These are phyloP conservation scores for Porcisia hertigi DNA, from an alignment of 208 protist genomes.

Conservation along the genomic window DNA sequence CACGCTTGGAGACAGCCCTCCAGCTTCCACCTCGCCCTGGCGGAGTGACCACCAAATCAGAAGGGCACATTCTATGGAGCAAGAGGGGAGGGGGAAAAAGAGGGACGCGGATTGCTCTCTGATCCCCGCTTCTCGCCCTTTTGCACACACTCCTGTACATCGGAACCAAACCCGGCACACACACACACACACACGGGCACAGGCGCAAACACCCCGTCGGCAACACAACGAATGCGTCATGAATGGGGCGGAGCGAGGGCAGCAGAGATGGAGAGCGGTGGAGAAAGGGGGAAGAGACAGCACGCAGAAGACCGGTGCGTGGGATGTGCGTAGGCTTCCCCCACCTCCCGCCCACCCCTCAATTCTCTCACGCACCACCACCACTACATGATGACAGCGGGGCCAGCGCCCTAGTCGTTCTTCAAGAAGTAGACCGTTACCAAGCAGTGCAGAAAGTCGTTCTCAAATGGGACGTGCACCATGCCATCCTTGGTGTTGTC, in stretches of 20 bases:
- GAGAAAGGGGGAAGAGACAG: too few relatives aligned
- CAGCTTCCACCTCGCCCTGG: neutral
- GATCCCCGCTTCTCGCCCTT: neutral
- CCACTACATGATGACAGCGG: neutral
- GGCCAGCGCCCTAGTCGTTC: conserved; percentile 52
- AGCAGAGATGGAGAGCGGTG: neutral
- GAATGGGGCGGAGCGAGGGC: neutral
- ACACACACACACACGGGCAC: neutral
- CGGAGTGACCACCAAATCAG: neutral
- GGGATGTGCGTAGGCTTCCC: too few relatives aligned
- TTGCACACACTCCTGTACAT: neutral
- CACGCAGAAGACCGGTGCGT: too few relatives aligned
- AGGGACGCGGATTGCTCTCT: neutral
- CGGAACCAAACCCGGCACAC: neutral
- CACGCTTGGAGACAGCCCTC: neutral
- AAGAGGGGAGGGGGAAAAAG: neutral
- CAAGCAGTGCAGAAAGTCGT: conserved; percentile 79
- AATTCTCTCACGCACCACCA: neutral
- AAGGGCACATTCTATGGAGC: neutral
- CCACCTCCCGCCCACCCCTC: too few relatives aligned
- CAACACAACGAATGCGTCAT: neutral
- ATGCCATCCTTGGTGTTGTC: conserved; percentile 93
- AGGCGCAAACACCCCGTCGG: neutral
- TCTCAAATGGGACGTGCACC: conserved; percentile 88
- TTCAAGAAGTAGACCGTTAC: conserved; percentile 91